These are phyloP conservation scores for Macroventuria anomochaeta DNA, from an alignment of 2,329 filamentous ascomycete genomes.

Conservation along the genomic window DNA sequence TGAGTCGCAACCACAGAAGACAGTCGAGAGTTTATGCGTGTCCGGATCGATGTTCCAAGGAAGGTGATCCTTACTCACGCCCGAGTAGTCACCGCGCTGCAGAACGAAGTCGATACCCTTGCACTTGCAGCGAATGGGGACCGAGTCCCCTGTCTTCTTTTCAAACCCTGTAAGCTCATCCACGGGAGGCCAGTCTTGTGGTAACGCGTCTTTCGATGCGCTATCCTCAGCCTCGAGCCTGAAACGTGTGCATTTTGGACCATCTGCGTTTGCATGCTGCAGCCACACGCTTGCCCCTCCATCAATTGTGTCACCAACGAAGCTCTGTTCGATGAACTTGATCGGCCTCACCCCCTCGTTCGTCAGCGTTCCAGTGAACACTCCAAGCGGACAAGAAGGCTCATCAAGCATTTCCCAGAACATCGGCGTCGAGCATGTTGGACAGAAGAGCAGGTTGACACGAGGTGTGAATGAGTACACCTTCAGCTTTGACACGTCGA, in stretches of 20 bases:
- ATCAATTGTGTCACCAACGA: slow-evolving; percentile 59
- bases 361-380: slow-evolving; percentile 50
- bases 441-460: slow-evolving; percentile 52
- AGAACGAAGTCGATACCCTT: slow-evolving; percentile 55
- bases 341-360: slow-evolving; percentile 43
- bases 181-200: slow-evolving; percentile 40
- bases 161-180: slow-evolving; percentile 14
- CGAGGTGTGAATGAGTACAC: slow-evolving; percentile 49
- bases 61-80: slow-evolving; percentile 38
- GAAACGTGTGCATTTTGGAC: slow-evolving; percentile 33
- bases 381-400: slow-evolving; percentile 31
- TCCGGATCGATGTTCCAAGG: slow-evolving; percentile 55
- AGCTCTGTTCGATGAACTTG: slow-evolving; percentile 50
- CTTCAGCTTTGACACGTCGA: slow-evolving; percentile 41
- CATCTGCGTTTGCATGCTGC: slow-evolving; percentile 43
- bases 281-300: slow-evolving; percentile 61
- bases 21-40: slow-evolving; percentile 50
- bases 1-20: slow-evolving; percentile 57
- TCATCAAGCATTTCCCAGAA: slow-evolving; percentile 49
- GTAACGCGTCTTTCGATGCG: slow-evolving; percentile 29
- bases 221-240: slow-evolving; percentile 18
- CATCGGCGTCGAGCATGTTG: slow-evolving; percentile 53
- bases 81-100: slow-evolving; percentile 40
- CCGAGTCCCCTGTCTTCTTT: slow-evolving; percentile 24
- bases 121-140: slow-evolving; percentile 57